phyloP scores from a whole-genome alignment of 1,139 yeast genomes.

The Saccharomycopsis hybrid region DNA sequence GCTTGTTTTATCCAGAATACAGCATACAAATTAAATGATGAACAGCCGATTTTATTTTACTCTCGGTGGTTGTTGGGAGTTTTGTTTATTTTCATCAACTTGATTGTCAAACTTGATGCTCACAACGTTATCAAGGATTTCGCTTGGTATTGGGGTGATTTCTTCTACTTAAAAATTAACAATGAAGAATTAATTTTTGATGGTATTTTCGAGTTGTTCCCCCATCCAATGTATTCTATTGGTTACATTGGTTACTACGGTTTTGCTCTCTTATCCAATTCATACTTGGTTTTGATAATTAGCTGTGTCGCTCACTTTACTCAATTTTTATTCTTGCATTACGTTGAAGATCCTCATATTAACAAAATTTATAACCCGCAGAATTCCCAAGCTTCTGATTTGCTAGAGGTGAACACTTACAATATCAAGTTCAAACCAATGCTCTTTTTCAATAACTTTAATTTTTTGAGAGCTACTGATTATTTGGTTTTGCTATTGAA shows the following conservation, averaged over 20 bases:
- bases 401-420: constrained; percentile 27
- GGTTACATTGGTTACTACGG: constrained; percentile 90
- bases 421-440: constrained; percentile 50
- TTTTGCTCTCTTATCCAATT: constrained; percentile 69
- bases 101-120: constrained; percentile 68
- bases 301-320: constrained; percentile 73
- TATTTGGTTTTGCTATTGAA: constrained; percentile 46
- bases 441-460: constrained; percentile 56
- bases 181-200: constrained; percentile 77
- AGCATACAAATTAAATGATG: constrained; percentile 23
- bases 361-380: constrained; percentile 57
- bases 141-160: constrained; percentile 97
- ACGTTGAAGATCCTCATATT: constrained; percentile 83
- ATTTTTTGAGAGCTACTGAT: constrained; percentile 61
- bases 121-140: constrained; percentile 85
- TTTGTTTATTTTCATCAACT: constrained; percentile 17
- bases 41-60: constrained; percentile 32
- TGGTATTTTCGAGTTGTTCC: constrained; percentile 90
- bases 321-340: constrained; percentile 71
- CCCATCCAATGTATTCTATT: constrained; percentile 91
- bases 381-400: constrained; percentile 26
- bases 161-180: constrained; percentile 72
- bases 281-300: constrained; percentile 64
- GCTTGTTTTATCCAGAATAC: constrained; percentile 41
- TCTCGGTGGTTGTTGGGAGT: constrained; percentile 40